phyloP scores from a whole-genome alignment of 495 filamentous ascomycete genomes.

The Schizothecium vesticola region DNA sequence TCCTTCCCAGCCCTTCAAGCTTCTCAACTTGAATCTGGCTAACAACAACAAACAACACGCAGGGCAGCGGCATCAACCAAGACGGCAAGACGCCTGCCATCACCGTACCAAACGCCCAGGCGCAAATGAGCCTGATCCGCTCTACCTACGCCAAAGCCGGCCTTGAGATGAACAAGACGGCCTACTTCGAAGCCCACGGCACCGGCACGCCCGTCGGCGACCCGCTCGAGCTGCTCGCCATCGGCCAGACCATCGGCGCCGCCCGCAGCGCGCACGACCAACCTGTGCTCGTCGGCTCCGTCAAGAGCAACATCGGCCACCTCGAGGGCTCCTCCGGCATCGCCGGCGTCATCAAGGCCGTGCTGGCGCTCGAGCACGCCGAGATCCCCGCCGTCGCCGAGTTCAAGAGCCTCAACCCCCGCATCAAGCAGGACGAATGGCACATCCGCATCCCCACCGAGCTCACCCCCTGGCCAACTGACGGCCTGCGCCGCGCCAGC shows the following conservation, averaged over 20 bases:
- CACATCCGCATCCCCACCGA: conserved; percentile 25
- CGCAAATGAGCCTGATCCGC: conserved; percentile 47
- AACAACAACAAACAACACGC: too few species aligned
- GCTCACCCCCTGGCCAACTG: conserved; percentile 28
- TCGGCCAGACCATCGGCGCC: conserved; percentile 17
- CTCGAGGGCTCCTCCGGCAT: conserved; percentile 45
- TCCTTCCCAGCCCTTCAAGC: too few species aligned
- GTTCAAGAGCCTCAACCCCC: conserved; percentile 29
- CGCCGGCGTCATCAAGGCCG: conserved; percentile 45
- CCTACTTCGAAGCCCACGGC: conserved; percentile 46
- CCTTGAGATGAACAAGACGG: conserved; percentile 28
- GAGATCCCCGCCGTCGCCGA: conserved; percentile 30
- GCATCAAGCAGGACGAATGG: conserved; percentile 27
- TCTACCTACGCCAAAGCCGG: conserved; percentile 36
- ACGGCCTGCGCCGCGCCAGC: conserved; percentile 34
- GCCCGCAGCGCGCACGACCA: not conserved
- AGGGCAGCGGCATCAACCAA: conserved; percentile 47
- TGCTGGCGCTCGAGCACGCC: conserved; percentile 44
- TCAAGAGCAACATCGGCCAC: conserved; percentile 56
- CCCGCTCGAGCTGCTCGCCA: conserved; percentile 39
- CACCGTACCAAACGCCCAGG: conserved; percentile 42
- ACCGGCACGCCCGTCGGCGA: conserved; percentile 50
- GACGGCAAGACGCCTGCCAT: conserved; percentile 48
- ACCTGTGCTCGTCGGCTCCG: conserved; percentile 37
- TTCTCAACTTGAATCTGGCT: too few species aligned